Base-by-base conservation (phyloP, 306 rosid genomes). In the Rosa rugosa region DNA sequence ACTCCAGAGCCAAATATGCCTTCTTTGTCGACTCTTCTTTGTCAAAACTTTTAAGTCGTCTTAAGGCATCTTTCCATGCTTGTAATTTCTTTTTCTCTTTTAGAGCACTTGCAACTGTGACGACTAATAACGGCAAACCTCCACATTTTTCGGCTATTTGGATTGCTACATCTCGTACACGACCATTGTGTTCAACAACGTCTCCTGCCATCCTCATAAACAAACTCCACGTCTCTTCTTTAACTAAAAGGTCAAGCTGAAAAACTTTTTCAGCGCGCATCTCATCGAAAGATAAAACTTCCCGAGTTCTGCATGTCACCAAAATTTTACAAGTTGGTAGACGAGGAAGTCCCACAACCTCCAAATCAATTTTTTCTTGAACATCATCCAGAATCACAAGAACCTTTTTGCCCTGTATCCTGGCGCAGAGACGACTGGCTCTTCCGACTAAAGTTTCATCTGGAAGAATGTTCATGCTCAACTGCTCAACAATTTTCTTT, bases 141-240 rank as follows among this genome's bases (percentile, higher is more conserved):
- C 60, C 62, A n/a, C 72, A 72, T 60, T 20, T 14, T 31, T 22
- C 4, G 1, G 42, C 71, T 12, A 62, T 1, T 50, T 79, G 0
- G 31, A 3, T 63, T 13, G 65, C 77, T 1, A 49, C 25, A 7
- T 17, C 4, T 3, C 54, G 11, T 56, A 14, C 1, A 22, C 34
- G 8, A 4, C 0, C 8, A 40, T 42, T 16, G 20, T 69, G 59
- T 16, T 51, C 27, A n/a, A 22, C 31, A 17, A 14, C 6, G 11
- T 46, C 50, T 3, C 75, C 56, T 18, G 44, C 70, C 72, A 41
- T 53, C 75, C 77, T 82, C 75, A 71, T 60, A 76, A 82, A 82
- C 27, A 82, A 77, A 34, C 20, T 3, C 49, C 69, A n/a, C 1
- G 75, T 25, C 20, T 76, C 84, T 38, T 38, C 22, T 12, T 71